phyloP scores from a whole-genome alignment of 805 yeast genomes.

The Starmerella geochares region DNA sequence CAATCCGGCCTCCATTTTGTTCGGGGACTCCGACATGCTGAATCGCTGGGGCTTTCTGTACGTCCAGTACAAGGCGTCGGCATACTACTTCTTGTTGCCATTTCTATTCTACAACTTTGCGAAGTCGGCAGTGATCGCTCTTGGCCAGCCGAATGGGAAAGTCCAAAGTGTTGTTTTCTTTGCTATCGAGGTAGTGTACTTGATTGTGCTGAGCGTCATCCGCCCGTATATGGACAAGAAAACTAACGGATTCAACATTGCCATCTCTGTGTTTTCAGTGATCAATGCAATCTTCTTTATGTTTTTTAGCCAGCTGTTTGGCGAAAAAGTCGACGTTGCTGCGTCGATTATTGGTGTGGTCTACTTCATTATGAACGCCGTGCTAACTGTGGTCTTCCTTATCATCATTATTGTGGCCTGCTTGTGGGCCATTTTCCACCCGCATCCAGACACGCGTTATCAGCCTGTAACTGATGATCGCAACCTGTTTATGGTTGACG shows the following conservation, averaged over 20 bases:
- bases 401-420: conserved; percentile 84
- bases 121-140: conserved; percentile 76
- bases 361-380: conserved; percentile 80
- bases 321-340: conserved; percentile 68
- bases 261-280: conserved; percentile 67
- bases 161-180: conserved; percentile 71
- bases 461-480: conserved; percentile 96
- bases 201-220: conserved; percentile 51
- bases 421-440: conserved; percentile 67
- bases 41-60: conserved; percentile 88
- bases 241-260: conserved; percentile 86
- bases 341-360: conserved; percentile 86
- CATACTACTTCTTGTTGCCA: conserved; percentile 70
- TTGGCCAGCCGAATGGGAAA: conserved; percentile 70
- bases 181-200: conserved; percentile 61
- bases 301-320: conserved; percentile 77
- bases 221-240: conserved; percentile 92
- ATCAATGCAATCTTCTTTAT: conserved; percentile 77
- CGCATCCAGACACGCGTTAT: conserved; percentile 90
- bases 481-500: conserved; percentile 64
- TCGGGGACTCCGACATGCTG: conserved; percentile 68
- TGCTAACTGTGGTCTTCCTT: conserved; percentile 68
- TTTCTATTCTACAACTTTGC: conserved; percentile 55
- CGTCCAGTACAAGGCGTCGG: conserved; percentile 79
- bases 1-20: conserved; percentile 85